Percentiles rank a stretch among this genome's conserved stretches.
These are phyloP conservation scores for Psilocybe azurescens DNA, from an alignment of 768 basidiomycete genomes.

Conservation along the genomic window DNA sequence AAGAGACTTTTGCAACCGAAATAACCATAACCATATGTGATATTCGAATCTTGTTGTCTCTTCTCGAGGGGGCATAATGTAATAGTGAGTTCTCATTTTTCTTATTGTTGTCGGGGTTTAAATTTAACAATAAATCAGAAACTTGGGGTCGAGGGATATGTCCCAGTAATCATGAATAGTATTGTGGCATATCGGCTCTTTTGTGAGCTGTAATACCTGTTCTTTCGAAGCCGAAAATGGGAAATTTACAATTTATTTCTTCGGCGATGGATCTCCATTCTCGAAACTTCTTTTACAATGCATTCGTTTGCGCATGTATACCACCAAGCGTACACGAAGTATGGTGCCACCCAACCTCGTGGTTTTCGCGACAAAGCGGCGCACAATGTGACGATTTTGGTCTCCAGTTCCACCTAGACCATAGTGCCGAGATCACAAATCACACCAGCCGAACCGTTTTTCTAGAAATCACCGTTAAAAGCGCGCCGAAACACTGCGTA, in stretches of 20 bases:
- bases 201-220: no score
- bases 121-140: neutral
- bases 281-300: no score
- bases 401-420: neutral
- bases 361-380: neutral
- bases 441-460: neutral
- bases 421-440: neutral
- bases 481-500: no score
- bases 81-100: neutral
- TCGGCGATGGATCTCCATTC: neutral
- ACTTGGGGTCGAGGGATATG: neutral
- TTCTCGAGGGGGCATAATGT: neutral
- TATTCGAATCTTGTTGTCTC: neutral
- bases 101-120: neutral
- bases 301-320: no score
- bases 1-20: neutral
- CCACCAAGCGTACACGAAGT: no score
- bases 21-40: neutral
- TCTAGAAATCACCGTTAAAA: no score
- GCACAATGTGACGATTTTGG: neutral
- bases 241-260: neutral
- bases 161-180: neutral
- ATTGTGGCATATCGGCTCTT: neutral
- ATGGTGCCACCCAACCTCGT: no score
- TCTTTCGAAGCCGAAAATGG: no score